These are phyloP conservation scores for Lodderomyces theae DNA, from an alignment of 1,139 yeast species.

Conservation along the genomic window DNA sequence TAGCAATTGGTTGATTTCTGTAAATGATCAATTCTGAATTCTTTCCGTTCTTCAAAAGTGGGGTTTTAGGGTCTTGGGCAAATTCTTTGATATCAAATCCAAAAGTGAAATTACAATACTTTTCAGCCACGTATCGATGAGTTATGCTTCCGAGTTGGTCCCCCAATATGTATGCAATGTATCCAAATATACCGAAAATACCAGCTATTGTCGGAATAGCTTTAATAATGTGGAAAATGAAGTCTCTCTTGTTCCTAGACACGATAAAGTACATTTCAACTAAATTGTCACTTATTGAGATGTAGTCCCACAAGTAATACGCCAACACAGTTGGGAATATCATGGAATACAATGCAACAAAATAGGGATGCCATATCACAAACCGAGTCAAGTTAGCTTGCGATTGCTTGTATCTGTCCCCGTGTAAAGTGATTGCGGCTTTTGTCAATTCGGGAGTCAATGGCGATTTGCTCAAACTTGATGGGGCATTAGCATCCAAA, in stretches of 20 bases:
- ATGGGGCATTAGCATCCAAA: conserved; percentile 45
- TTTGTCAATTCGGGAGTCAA: conserved; percentile 57
- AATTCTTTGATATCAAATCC: conserved; percentile 53
- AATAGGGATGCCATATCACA: conserved; percentile 49
- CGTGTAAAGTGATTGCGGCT: conserved; percentile 59
- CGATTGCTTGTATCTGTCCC: conserved; percentile 59
- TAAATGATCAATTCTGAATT: conserved; percentile 57
- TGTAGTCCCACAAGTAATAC: conserved; percentile 34
- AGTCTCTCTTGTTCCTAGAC: conserved; percentile 22
- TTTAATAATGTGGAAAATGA: conserved; percentile 24
- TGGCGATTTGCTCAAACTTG: conserved; percentile 44
- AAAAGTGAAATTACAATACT: conserved; percentile 43
- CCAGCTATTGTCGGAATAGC: conserved; percentile 25
- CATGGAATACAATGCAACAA: conserved; percentile 29
- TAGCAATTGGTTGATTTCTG: conserved; percentile 67
- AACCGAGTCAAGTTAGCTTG: conserved; percentile 50
- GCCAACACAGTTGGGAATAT: conserved; percentile 15
- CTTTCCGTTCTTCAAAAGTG: conserved; percentile 30
- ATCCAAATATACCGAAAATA: conserved; percentile 27
- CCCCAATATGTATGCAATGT: conserved; percentile 28
- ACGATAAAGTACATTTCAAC: conserved; percentile 32
- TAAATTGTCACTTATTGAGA: conserved; percentile 33
- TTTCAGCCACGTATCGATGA: conserved; percentile 31
- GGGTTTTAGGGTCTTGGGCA: conserved; percentile 22
- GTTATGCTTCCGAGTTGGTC: conserved; percentile 50